Evolutionary conservation across 306 rosid species (phyloP), one percentile per base, ranked within the genome.

Genomic region (Fagus sylvatica): DNA sequence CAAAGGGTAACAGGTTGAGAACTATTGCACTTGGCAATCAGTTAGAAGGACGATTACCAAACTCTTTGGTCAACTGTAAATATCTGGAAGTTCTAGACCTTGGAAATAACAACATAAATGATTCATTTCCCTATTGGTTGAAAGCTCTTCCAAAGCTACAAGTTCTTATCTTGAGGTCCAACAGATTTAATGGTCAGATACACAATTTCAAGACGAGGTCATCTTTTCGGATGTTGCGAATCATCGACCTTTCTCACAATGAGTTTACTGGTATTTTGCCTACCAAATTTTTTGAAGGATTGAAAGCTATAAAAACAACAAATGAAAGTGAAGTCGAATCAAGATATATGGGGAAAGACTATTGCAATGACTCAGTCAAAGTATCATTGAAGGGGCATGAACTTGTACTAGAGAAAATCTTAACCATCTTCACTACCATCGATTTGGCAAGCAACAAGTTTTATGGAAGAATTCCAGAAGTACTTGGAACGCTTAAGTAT

Each of bases 181-280:
- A 86, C 7, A 81, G 22, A 40, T 74, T 88, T 22, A 12, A 74
- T 71, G 92, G 92, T 48, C 4, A 5, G 33, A 73, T 88, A 42
- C 13, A n/a, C 1, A 41, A 40, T 62, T 51, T 68, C 3, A 54
- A 36, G 6, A 13, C 61, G 32, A 67, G 69, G 0, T 7, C 49
- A 32, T 11, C 78, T 2, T 86, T 86, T 62, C 46, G 71, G 0
- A 66, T 13, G 32, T 34, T 84, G 74, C 62, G 42, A 71, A 83
- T 89, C 19, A 65, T 89, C 22, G 73, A 83, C 62, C 17, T 89
- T 2, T 84, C 89, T 0, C n/a, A 37, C 67, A 89, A 89, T 17
- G 1, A 53, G 2, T 86, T 86, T 28, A 73, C 16, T 43, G 49
- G 49, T 43, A 2, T 12, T 43, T 43, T 43, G 9, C 49, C 49